Conservation (phyloP, 495 filamentous ascomycete species). For the Astrocystis sublimbata region DNA sequence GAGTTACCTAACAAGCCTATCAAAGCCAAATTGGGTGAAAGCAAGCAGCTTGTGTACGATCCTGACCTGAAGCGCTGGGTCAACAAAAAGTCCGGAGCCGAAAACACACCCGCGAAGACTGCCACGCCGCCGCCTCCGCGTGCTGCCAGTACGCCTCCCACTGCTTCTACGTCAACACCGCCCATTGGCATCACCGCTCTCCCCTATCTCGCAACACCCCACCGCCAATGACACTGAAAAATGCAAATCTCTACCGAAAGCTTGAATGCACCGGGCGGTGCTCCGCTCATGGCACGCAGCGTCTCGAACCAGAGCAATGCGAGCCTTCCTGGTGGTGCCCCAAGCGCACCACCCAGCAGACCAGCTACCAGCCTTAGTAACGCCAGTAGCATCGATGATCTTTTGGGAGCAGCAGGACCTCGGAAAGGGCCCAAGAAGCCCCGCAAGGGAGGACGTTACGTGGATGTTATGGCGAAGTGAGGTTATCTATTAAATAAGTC, state of each 20-base stretch:
- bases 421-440: slow-evolving; percentile 69
- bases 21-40: slow-evolving; percentile 91
- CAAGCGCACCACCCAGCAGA: slow-evolving; percentile 48
- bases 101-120: slow-evolving; percentile 47
- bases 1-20: slow-evolving; percentile 67
- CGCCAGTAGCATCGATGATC: slow-evolving; percentile 82
- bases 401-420: slow-evolving; percentile 68
- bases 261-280: slow-evolving; percentile 31
- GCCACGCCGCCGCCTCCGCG: slow-evolving; percentile 53
- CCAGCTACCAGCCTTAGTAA: slow-evolving; percentile 71
- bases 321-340: slow-evolving; percentile 34
- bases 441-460: slow-evolving; percentile 81
- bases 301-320: slow-evolving; percentile 42
- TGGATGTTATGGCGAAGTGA: slow-evolving; percentile 84
- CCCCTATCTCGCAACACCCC: slow-evolving; percentile 31
- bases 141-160: slow-evolving; percentile 39
- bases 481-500: background rate
- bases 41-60: slow-evolving; percentile 91
- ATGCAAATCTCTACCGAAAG: slow-evolving; percentile 29
- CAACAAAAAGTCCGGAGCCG: slow-evolving; percentile 84
- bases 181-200: slow-evolving; percentile 30
- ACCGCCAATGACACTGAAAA: slow-evolving; percentile 26
- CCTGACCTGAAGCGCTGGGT: slow-evolving; percentile 95
- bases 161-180: slow-evolving; percentile 26
- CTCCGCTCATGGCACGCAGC: slow-evolving; percentile 49